Conservation (phyloP, 345 rosid species). For the Balakata baccata region DNA sequence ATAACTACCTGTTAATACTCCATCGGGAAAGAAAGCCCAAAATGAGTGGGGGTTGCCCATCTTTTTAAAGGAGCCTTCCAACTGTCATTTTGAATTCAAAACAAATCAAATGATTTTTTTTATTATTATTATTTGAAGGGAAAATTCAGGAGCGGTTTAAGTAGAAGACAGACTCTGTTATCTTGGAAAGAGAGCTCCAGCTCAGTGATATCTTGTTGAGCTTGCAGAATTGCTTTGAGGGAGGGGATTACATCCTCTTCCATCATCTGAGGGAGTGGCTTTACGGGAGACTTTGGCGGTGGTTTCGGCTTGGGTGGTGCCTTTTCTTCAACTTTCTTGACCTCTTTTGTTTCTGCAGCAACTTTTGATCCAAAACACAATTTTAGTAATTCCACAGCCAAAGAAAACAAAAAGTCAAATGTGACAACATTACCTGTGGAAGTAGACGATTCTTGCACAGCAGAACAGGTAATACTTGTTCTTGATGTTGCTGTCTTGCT, state of each 20-base stretch:
- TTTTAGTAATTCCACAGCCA: background rate
- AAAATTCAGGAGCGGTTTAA: background rate
- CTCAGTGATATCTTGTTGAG: slow-evolving; percentile 62
- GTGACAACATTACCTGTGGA: slow-evolving; percentile 42
- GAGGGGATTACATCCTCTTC: slow-evolving; percentile 90
- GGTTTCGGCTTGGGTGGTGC: slow-evolving; percentile 58
- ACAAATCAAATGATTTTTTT: too few species aligned
- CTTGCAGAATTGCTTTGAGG: slow-evolving; percentile 55
- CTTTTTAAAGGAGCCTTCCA: slow-evolving; percentile 77
- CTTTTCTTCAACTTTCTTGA: slow-evolving; percentile 30
- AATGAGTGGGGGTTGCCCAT: slow-evolving; percentile 54
- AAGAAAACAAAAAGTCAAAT: background rate
- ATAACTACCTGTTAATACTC: slow-evolving; percentile 57
- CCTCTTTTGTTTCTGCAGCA: slow-evolving; percentile 48
- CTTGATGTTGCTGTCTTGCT: slow-evolving; percentile 31
- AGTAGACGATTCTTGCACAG: slow-evolving; percentile 71
- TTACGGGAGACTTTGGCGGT: slow-evolving; percentile 57
- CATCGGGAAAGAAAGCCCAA: slow-evolving; percentile 91
- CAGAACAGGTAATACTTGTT: slow-evolving; percentile 49
- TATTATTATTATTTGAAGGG: background rate
- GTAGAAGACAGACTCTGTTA: slow-evolving; percentile 48
- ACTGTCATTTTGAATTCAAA: slow-evolving; percentile 32
- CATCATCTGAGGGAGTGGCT: slow-evolving; percentile 73
- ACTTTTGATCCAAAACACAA: slow-evolving; percentile 23
- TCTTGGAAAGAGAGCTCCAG: slow-evolving; percentile 66